Base-by-base conservation (phyloP, 768 basidiomycete species). In the Leccinum sublutescens region DNA sequence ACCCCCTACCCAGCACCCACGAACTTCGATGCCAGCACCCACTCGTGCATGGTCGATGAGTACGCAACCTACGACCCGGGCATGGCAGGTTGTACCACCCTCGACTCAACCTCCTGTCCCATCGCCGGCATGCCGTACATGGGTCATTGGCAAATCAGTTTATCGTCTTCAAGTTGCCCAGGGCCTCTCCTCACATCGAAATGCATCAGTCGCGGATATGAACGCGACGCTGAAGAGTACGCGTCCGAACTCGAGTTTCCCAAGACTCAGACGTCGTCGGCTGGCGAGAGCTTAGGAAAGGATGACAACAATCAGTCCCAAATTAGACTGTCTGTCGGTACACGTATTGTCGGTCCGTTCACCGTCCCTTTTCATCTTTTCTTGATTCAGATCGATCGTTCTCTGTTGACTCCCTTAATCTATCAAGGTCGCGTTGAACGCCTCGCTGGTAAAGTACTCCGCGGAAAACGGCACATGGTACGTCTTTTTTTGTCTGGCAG, bases 51-150 rank as follows among this genome's bases (percentile, higher is more conserved):
- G 36, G 56, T 51, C 52, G 66, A 68, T 29, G 2, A 23, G 17
- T 69, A 68, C 25, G 66, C 55, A 6, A 62, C 45, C 1, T 61
- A 68, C 34, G 67, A 68, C 23, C 62, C 68, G 8, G 68, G 67
- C 19, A 68, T 68, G 67, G 67, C 67, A 12, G 67, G 67, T 10
- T 64, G 68, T 45, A 29, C 59, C 19, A 17, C 14, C 23, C 12
- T 7, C 31, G 56, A 40, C 5, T 48, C 8, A 0, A 19, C 19
- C n/a, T 1, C 50, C 0, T 67, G 65, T 8, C 23, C 33, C 4
- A 69, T 68, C n/a, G 48, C 67, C 0, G 67, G 67, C 2, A 1
- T 68, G 1, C 51, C 54, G 4, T 8, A 1, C 40, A n/a, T 51
- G 50, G 50, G 50, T 33, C 50, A 33, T 3, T 19, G 31, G 29